These are phyloP conservation scores for Plantago elongata DNA, from an alignment of 257 asterid genomes.

Conservation along the genomic window DNA sequence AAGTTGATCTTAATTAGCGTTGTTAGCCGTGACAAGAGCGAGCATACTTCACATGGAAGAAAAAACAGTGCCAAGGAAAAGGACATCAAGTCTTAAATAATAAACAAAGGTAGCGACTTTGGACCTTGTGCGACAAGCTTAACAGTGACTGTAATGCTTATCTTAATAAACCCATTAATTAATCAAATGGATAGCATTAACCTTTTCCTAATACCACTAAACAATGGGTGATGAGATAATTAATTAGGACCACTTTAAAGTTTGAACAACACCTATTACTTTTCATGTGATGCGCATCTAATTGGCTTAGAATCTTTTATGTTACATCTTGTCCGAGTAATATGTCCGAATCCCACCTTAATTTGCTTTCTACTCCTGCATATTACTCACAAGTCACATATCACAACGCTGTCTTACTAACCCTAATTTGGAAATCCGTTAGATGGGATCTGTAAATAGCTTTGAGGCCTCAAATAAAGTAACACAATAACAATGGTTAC, in stretches of 20 bases:
- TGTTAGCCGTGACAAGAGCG: not conserved
- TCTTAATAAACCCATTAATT: constrained; percentile 2
- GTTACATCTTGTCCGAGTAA: not conserved
- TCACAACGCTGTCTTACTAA: no score
- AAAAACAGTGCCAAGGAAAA: not conserved
- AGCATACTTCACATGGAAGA: constrained; percentile 7
- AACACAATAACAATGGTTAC: no score
- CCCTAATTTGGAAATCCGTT: no score
- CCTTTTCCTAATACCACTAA: not conserved
- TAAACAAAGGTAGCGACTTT: constrained; percentile 15
- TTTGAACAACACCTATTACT: not conserved
- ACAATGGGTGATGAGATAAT: not conserved
- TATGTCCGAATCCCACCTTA: no score
- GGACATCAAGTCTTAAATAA: not conserved
- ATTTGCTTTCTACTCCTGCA: no score
- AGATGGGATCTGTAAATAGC: no score
- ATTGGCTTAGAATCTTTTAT: not conserved
- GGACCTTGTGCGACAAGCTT: constrained; percentile 28
- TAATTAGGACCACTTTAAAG: constrained; percentile 4
- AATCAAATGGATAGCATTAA: constrained; percentile 3
- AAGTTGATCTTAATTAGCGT: not conserved
- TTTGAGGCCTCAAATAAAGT: no score
- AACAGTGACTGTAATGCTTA: constrained; percentile 5
- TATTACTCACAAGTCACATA: no score
- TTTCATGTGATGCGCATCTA: constrained; percentile 7